A percentile compares a stretch with the other conserved stretches of the same genome.
Evolutionary conservation across 2,329 filamentous ascomycete genomes (phyloP).

Genomic region (Aspergillus eucalypticola): DNA sequence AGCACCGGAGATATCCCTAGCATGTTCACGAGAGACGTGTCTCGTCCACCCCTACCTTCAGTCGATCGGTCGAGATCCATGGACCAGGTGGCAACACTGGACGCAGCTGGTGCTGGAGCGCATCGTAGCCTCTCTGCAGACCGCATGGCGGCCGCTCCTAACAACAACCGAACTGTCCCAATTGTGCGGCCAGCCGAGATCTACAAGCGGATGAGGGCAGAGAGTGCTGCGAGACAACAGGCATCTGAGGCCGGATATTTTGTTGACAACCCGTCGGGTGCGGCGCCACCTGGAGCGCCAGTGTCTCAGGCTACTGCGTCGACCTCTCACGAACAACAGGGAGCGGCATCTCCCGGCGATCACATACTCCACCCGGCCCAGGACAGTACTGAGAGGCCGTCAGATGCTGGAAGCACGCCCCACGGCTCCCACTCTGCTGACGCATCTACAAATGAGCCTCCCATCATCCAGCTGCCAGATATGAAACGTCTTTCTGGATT

Average conservation of each 20-base stretch:
- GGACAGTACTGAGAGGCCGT: not conserved
- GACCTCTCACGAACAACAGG: not conserved
- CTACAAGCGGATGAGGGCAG: slow-evolving; percentile 70
- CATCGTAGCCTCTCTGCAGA: slow-evolving; percentile 30
- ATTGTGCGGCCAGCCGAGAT: slow-evolving; percentile 76
- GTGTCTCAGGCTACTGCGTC: not conserved
- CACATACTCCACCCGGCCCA: slow-evolving; percentile 7
- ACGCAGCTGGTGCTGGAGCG: slow-evolving; percentile 18
- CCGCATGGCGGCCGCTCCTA: slow-evolving; percentile 9
- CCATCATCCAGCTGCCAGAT: slow-evolving; percentile 41
- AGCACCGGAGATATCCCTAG: slow-evolving; percentile 26
- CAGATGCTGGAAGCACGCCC: not conserved
- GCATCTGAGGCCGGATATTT: slow-evolving; percentile 61
- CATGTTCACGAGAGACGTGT: slow-evolving; percentile 12
- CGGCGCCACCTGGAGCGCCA: slow-evolving; percentile 7
- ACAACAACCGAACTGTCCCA: slow-evolving; percentile 54
- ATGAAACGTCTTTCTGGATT: slow-evolving; percentile 46
- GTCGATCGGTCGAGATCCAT: slow-evolving; percentile 47
- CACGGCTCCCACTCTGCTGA: not conserved
- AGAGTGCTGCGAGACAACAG: slow-evolving; percentile 53
- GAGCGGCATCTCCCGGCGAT: slow-evolving; percentile 5
- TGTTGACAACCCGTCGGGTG: slow-evolving; percentile 54
- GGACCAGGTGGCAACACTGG: slow-evolving; percentile 23
- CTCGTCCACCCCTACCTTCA: slow-evolving; percentile 20
- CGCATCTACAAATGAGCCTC: slow-evolving; percentile 14